Conservation (phyloP, 1,284 basidiomycete species). For the Ganoderma sinense region DNA sequence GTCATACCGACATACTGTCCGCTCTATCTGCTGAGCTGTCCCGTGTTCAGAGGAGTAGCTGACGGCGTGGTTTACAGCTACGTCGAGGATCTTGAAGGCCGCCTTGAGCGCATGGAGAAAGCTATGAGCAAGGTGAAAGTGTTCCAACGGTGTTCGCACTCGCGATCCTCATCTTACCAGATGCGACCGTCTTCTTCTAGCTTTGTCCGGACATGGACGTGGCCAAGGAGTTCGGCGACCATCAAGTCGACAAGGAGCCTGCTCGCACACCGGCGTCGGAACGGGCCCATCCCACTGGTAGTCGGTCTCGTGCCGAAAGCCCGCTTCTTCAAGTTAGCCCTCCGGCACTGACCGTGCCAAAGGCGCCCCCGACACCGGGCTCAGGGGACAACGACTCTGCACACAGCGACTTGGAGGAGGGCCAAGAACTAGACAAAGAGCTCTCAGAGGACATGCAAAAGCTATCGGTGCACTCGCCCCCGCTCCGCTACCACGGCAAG, state of each 20-base stretch:
- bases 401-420: background rate
- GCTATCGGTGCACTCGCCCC: slow-evolving; percentile 34
- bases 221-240: slow-evolving; percentile 45
- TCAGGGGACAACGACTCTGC: background rate
- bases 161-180: too few relatives aligned
- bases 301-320: slow-evolving; percentile 20
- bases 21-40: too few relatives aligned
- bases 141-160: too few relatives aligned
- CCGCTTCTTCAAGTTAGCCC: too few relatives aligned
- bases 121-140: slow-evolving; percentile 68
- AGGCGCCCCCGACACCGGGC: slow-evolving; percentile 19
- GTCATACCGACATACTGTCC: too few relatives aligned
- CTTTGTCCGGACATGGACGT: slow-evolving; percentile 49
- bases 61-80: slow-evolving; percentile 50
- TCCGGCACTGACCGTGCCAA: slow-evolving; percentile 5
- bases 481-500: slow-evolving; percentile 57
- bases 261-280: slow-evolving; percentile 34
- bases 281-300: background rate
- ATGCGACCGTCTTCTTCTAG: slow-evolving; percentile 37
- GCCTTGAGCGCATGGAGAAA: slow-evolving; percentile 77
- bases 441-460: slow-evolving; percentile 30
- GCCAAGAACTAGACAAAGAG: background rate
- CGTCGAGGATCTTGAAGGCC: slow-evolving; percentile 74
- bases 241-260: background rate
- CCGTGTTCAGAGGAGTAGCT: too few relatives aligned